Conservation (phyloP, 768 basidiomycete species). For the Neoboletus magnificus region DNA sequence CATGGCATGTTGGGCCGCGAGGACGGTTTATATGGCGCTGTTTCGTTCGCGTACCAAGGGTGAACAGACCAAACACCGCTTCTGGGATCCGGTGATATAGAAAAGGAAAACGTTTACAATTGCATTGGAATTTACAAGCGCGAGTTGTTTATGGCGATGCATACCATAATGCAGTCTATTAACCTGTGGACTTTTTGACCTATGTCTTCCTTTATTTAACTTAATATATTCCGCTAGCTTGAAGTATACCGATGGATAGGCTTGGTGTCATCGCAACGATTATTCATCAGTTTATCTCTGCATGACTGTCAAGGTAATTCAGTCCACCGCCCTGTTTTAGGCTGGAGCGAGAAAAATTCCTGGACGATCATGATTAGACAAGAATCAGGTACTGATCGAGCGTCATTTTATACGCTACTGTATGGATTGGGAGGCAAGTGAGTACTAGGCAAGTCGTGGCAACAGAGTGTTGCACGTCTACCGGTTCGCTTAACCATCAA, state of each 20-base stretch:
- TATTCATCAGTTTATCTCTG: not conserved
- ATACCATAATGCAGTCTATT: not conserved
- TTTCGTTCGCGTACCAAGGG: constrained; percentile 92
- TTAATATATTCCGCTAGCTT: not conserved
- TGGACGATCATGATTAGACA: not conserved
- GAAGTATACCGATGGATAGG: not conserved
- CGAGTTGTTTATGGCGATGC: not conserved
- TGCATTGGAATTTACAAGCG: not conserved
- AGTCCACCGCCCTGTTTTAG: not conserved
- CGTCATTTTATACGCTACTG: no score
- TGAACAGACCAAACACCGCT: constrained; percentile 28
- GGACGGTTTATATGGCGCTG: constrained; percentile 91
- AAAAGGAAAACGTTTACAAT: not conserved
- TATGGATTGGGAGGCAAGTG: no score
- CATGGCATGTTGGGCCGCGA: constrained; percentile 89
- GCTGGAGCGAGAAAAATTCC: no score
- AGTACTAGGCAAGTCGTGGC: not conserved
- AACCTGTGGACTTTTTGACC: not conserved
- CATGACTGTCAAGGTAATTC: not conserved
- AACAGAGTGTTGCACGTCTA: not conserved
- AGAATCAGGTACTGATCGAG: not conserved
- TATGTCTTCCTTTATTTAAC: not conserved
- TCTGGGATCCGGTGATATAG: not conserved
- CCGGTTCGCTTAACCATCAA: not conserved
- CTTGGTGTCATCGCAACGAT: not conserved